Conservation (phyloP, 208 protist species). For the Leishmania mexicana region DNA sequence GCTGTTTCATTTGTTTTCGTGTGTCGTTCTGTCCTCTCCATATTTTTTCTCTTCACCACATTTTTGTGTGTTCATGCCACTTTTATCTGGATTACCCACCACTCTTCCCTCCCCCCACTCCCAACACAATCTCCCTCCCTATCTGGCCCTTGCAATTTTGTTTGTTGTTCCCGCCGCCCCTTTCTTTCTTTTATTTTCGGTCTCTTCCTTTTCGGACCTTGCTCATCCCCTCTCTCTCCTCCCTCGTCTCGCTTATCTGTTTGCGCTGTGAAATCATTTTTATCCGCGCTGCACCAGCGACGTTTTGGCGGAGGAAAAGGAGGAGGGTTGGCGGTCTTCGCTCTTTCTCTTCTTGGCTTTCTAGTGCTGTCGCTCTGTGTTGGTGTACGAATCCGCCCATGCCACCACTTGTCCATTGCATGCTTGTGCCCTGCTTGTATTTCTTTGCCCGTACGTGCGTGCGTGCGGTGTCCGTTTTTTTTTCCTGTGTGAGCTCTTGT, state of each 20-base stretch:
- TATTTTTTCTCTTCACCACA: not conserved
- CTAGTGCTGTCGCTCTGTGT: not conserved
- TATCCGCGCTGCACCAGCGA: not conserved
- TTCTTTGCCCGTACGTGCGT: not conserved
- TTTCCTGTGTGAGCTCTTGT: not conserved
- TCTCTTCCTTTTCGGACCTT: not conserved
- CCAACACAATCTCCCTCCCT: not conserved
- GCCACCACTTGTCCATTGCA: not conserved
- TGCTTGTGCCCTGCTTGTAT: not conserved
- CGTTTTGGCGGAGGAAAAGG: not conserved
- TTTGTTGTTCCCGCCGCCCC: not conserved
- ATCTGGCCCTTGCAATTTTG: not conserved
- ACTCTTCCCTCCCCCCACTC: not conserved
- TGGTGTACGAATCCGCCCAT: not conserved
- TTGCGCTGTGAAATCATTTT: not conserved
- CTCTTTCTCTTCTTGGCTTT: not conserved
- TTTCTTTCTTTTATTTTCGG: not conserved
- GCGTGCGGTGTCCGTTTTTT: constrained; percentile 5
- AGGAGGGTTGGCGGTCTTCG: not conserved
- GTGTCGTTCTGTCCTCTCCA: not conserved
- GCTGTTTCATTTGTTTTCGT: not conserved
- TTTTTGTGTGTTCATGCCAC: not conserved
- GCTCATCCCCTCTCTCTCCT: not conserved
- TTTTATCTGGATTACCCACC: not conserved
- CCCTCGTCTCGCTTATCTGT: not conserved